These are phyloP conservation scores for Helianthus annuus DNA, from an alignment of 129 eudicot genomes.

Conservation along the genomic window DNA sequence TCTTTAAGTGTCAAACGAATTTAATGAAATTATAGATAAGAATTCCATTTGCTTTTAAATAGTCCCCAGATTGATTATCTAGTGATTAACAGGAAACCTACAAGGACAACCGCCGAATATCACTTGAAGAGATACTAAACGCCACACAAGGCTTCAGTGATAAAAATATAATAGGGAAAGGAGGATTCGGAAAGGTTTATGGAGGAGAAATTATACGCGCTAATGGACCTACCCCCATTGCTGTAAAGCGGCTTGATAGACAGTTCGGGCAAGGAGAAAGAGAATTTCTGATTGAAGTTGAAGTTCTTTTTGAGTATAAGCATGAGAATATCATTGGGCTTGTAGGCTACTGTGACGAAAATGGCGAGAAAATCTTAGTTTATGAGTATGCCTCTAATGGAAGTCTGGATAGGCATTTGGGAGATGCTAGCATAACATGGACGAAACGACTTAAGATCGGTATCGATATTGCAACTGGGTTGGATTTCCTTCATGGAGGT, in stretches of 20 bases:
- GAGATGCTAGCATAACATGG: not conserved
- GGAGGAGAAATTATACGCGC: not conserved
- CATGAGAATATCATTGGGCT: slow-evolving; percentile 4
- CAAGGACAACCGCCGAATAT: not conserved
- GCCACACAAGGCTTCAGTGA: not conserved
- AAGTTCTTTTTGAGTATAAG: slow-evolving; percentile 6
- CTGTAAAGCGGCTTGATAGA: not conserved
- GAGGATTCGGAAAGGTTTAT: not conserved
- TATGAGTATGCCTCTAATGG: slow-evolving; percentile 3
- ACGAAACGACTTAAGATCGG: not conserved
- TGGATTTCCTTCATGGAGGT: not conserved
- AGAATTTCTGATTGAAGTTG: not conserved
- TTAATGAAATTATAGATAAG: too few species aligned
- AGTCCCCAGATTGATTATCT: not conserved
- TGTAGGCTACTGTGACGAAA: not conserved
- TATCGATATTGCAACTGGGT: not conserved
- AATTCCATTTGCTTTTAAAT: not conserved
- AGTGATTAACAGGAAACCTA: not conserved
- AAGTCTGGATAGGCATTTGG: not conserved
- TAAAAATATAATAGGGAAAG: not conserved
- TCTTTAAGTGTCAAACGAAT: too few species aligned
- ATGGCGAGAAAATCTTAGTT: not conserved
- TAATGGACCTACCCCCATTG: not conserved
- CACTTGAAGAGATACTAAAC: not conserved
- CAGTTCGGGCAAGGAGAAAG: not conserved